Conservation (phyloP, 2,329 filamentous ascomycete genomes). For the Aspergillus sojae region DNA sequence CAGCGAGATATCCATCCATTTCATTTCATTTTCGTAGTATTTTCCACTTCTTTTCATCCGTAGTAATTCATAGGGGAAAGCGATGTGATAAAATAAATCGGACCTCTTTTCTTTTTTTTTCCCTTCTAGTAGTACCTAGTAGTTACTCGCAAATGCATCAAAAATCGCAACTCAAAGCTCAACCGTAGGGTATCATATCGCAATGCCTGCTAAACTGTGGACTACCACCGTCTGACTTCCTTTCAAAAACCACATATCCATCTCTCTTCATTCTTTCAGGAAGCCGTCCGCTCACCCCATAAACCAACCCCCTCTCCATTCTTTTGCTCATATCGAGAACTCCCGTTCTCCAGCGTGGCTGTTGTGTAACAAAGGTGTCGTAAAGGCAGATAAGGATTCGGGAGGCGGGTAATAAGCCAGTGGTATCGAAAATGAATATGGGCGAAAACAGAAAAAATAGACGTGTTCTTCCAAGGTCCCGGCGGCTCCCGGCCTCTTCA, state of each 20-base stretch:
- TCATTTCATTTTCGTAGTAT: not conserved
- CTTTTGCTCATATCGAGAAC: not conserved
- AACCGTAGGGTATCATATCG: conserved; percentile 47
- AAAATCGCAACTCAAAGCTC: conserved; percentile 35
- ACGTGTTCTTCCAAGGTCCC: conserved; percentile 18
- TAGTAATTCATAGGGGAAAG: not conserved
- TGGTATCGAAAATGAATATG: conserved; percentile 2
- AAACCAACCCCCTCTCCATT: not conserved
- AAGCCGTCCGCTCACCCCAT: conserved; percentile 6
- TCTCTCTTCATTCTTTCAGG: not conserved
- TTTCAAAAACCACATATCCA: conserved; percentile 8
- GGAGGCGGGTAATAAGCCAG: not conserved
- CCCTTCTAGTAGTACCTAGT: conserved; percentile 8
- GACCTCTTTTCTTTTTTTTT: not conserved
- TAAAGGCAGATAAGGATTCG: not conserved
- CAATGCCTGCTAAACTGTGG: conserved; percentile 45
- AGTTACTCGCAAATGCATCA: conserved; percentile 22
- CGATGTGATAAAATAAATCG: not conserved
- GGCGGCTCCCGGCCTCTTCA: conserved; percentile 17
- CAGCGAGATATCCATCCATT: not conserved
- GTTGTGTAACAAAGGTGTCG: not conserved
- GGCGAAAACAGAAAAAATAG: conserved; percentile 14
- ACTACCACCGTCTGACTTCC: conserved; percentile 36
- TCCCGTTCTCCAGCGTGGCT: not conserved
- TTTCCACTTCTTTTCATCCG: not conserved